phyloP scores from a whole-genome alignment of 805 yeast genomes.

The Myxozyma geophila region DNA sequence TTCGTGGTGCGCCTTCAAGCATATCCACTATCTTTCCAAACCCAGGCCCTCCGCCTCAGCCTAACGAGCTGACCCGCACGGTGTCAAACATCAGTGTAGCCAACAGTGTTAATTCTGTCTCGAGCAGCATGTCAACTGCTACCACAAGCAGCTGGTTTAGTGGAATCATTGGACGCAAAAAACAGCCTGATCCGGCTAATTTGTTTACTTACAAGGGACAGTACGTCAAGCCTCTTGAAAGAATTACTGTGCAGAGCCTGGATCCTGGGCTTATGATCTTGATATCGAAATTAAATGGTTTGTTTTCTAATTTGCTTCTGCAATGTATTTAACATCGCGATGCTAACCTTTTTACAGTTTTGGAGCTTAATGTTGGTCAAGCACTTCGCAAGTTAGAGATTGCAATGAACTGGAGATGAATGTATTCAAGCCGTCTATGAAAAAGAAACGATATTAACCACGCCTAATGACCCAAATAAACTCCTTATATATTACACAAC shows the following conservation, averaged over 20 bases:
- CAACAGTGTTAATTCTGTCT: slow-evolving; percentile 16
- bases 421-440: not conserved
- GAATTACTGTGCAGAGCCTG: slow-evolving; percentile 35
- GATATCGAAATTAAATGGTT: slow-evolving; percentile 33
- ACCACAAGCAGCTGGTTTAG: slow-evolving; percentile 31
- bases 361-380: slow-evolving; percentile 36
- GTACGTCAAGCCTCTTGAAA: slow-evolving; percentile 25
- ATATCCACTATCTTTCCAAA: slow-evolving; percentile 4
- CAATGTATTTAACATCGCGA: not conserved
- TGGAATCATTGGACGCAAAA: slow-evolving; percentile 22
- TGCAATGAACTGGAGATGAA: slow-evolving; percentile 35
- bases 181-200: slow-evolving; percentile 24
- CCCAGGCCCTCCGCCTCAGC: not conserved
- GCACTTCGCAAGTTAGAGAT: slow-evolving; percentile 34
- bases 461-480: not conserved
- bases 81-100: slow-evolving; percentile 23
- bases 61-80: slow-evolving; percentile 24
- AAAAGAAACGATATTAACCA: not conserved
- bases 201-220: slow-evolving; percentile 26
- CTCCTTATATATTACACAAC: not conserved
- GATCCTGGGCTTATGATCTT: slow-evolving; percentile 35
- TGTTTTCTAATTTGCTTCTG: not conserved
- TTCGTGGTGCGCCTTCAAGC: slow-evolving; percentile 4
- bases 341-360: slow-evolving; percentile 11
- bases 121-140: slow-evolving; percentile 27